Evolutionary conservation across 345 rosid species (phyloP).

Genomic region (Populus ilicifolia): DNA sequence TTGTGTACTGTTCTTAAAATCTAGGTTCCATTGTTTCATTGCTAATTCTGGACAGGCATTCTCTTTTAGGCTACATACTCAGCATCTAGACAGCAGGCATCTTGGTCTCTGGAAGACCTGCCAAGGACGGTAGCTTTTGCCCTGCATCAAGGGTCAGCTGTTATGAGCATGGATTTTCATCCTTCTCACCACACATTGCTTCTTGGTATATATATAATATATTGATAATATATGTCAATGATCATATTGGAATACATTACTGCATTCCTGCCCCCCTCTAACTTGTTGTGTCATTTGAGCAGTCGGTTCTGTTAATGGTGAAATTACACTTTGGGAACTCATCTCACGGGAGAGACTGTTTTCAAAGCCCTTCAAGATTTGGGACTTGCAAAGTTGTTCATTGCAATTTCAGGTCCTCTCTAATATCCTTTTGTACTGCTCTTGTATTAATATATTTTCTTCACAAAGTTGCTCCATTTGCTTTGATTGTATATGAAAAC

Average conservation of each 20-base stretch:
- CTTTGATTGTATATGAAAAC: neutral
- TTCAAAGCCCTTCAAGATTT: slow-evolving; percentile 68
- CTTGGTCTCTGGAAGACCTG: slow-evolving; percentile 75
- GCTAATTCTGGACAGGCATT: slow-evolving; percentile 2
- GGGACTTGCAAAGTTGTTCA: slow-evolving; percentile 57
- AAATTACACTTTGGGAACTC: slow-evolving; percentile 80
- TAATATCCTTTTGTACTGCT: slow-evolving; percentile 9
- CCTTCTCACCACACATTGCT: slow-evolving; percentile 63
- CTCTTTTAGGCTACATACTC: slow-evolving; percentile 62
- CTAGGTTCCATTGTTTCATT: slow-evolving; percentile 4
- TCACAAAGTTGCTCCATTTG: neutral
- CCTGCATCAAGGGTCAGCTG: slow-evolving; percentile 69
- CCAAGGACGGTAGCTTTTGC: slow-evolving; percentile 68
- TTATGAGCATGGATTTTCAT: slow-evolving; percentile 89
- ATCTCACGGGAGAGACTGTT: slow-evolving; percentile 53
- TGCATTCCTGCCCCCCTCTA: slow-evolving; percentile 7
- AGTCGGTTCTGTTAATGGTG: slow-evolving; percentile 83
- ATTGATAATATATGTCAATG: neutral
- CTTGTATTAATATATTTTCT: slow-evolving; percentile 8
- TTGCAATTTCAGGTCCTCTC: slow-evolving; percentile 67
- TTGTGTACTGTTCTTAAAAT: slow-evolving; percentile 10
- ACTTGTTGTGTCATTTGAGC: slow-evolving; percentile 33
- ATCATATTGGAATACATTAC: neutral
- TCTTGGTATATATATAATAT: slow-evolving; percentile 49
- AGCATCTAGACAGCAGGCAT: slow-evolving; percentile 48